These are phyloP conservation scores for Crepidotus variabilis DNA, from an alignment of 768 basidiomycete species.

Conservation along the genomic window DNA sequence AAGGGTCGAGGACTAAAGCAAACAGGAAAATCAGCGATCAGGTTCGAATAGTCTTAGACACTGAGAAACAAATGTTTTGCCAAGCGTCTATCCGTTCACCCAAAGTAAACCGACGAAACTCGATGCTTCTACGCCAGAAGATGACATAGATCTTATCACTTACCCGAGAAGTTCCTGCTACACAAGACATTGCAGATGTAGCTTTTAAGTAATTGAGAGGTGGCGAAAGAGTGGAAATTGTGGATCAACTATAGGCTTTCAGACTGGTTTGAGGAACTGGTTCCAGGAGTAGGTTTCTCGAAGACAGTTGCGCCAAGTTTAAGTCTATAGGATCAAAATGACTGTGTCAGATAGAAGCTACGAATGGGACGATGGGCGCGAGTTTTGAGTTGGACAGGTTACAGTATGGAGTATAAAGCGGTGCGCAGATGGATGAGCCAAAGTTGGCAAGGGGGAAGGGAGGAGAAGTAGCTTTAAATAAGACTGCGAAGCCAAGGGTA, in stretches of 20 bases:
- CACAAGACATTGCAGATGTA: background rate
- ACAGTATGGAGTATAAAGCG: background rate
- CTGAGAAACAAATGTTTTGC: background rate
- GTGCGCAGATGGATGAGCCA: background rate
- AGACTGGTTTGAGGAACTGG: background rate
- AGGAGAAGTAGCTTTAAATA: background rate
- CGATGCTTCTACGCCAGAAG: background rate
- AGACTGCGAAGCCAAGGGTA: background rate
- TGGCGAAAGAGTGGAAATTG: background rate
- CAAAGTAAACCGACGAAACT: background rate
- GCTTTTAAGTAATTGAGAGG: background rate
- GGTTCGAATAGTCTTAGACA: background rate
- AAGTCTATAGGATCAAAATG: too few species aligned
- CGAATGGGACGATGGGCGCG: background rate
- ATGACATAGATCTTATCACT: background rate
- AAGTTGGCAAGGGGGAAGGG: background rate
- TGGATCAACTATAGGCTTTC: background rate
- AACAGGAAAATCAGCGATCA: background rate
- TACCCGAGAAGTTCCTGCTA: background rate
- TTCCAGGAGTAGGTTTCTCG: background rate
- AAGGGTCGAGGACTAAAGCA: background rate
- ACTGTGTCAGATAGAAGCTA: background rate
- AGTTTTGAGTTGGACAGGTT: too few species aligned
- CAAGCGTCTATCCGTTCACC: background rate
- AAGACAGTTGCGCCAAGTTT: too few species aligned